Evolutionary conservation across 331 rosid species (phyloP).

Genomic region (Erythrophleum ivorense): DNA sequence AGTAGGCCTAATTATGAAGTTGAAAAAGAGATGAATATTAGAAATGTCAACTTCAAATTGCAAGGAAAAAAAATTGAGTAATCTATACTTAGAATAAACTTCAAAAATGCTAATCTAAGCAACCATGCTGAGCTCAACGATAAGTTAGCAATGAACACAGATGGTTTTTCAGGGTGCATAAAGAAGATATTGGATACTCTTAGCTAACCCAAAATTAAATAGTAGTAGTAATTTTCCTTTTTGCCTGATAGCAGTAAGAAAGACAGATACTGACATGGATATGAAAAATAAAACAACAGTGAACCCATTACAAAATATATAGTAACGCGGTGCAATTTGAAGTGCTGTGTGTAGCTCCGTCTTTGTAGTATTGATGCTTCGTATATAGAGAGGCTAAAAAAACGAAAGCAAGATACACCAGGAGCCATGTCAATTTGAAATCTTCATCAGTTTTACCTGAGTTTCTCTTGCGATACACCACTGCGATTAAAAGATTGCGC

Average conservation of each 20-base stretch:
- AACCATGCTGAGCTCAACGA: background rate
- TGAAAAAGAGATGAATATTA: background rate
- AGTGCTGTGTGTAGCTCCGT: background rate
- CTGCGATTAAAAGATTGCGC: background rate
- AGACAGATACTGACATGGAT: background rate
- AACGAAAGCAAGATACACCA: background rate
- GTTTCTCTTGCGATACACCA: background rate
- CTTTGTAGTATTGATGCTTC: background rate
- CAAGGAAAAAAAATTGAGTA: background rate
- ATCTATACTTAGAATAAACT: background rate
- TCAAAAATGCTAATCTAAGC: background rate
- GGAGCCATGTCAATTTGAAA: background rate
- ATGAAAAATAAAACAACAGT: background rate
- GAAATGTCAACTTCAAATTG: background rate
- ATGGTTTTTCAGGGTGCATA: background rate
- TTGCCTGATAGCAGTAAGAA: too few species aligned
- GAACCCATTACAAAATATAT: background rate
- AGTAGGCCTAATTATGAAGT: background rate
- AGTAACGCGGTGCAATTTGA: background rate
- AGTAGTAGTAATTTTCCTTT: background rate
- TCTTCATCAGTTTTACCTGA: conserved; percentile 4
- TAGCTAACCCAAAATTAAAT: background rate
- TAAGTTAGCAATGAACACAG: background rate
- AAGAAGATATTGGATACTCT: background rate
- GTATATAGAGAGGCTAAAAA: background rate